phyloP scores from a whole-genome alignment of 257 asterid species.

The Cynanchum wilfordii region DNA sequence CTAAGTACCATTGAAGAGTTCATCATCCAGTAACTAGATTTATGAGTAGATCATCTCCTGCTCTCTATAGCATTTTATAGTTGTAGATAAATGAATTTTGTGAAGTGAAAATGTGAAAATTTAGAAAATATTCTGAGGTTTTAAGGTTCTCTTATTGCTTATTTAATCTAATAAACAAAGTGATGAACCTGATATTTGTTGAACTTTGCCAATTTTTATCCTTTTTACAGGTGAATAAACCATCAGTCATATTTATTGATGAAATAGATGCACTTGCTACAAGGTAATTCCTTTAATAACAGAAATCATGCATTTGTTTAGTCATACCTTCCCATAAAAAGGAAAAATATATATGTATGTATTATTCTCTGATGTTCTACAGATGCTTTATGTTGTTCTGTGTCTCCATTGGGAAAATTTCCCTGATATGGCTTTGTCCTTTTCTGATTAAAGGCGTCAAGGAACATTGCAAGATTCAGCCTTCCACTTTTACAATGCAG shows the following conservation, averaged over 20 bases:
- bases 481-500: slow-evolving; percentile 60
- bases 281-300: slow-evolving; percentile 42
- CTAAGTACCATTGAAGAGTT: neutral
- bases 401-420: neutral
- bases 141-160: neutral
- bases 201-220: slow-evolving; percentile 15
- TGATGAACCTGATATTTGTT: slow-evolving; percentile 7
- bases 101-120: neutral
- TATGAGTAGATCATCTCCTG: neutral
- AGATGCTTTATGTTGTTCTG: neutral
- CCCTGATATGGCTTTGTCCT: slow-evolving; percentile 4
- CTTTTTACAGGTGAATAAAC: slow-evolving; percentile 78
- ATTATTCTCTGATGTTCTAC: neutral
- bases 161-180: neutral
- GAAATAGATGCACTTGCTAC: slow-evolving; percentile 98
- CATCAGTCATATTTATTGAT: slow-evolving; percentile 94
- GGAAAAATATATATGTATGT: neutral
- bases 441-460: slow-evolving; percentile 65
- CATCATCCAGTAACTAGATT: neutral
- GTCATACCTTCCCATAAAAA: neutral
- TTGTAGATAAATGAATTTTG: neutral
- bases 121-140: neutral
- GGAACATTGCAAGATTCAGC: slow-evolving; percentile 53
- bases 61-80: neutral
- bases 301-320: neutral